phyloP scores from a whole-genome alignment of 1,284 basidiomycete species.

The Puccinia triticina region DNA sequence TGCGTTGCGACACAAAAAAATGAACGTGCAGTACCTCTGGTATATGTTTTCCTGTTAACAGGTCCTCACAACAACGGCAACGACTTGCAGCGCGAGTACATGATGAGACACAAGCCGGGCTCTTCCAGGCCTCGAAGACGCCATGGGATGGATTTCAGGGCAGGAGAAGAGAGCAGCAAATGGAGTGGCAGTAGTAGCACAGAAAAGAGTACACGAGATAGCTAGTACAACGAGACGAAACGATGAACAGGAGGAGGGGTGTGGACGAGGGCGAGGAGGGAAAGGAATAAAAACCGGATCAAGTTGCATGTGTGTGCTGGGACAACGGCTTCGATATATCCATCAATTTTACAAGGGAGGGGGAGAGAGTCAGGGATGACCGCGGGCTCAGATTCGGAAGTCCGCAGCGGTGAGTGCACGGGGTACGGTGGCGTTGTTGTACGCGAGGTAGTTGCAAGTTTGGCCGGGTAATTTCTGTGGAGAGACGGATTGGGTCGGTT shows the following conservation, averaged over 20 bases:
- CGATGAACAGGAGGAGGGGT: no score
- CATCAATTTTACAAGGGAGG: conserved; percentile 1
- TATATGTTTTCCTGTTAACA: no score
- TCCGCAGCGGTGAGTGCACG: neutral
- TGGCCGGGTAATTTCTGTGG: conserved; percentile 64
- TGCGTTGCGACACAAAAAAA: no score
- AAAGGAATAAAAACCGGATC: neutral
- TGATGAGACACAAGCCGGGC: no score
- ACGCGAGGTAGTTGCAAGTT: conserved; percentile 74
- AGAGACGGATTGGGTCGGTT: neutral
- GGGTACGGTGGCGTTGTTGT: conserved; percentile 74
- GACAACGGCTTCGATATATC: neutral
- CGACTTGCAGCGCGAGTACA: no score
- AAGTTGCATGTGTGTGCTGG: neutral
- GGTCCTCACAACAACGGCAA: no score
- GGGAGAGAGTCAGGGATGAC: neutral
- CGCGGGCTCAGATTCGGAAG: neutral
- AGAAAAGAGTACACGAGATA: neutral
- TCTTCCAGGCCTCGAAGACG: neutral
- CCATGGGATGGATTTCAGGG: neutral
- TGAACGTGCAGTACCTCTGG: no score
- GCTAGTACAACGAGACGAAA: neutral
- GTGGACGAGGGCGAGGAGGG: neutral
- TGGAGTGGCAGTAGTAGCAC: neutral
- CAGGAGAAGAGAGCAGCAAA: neutral